A percentile compares a stretch with the other conserved stretches of the same genome.
Conservation (phyloP, 257 asterid species). For the Echites panduratus region DNA sequence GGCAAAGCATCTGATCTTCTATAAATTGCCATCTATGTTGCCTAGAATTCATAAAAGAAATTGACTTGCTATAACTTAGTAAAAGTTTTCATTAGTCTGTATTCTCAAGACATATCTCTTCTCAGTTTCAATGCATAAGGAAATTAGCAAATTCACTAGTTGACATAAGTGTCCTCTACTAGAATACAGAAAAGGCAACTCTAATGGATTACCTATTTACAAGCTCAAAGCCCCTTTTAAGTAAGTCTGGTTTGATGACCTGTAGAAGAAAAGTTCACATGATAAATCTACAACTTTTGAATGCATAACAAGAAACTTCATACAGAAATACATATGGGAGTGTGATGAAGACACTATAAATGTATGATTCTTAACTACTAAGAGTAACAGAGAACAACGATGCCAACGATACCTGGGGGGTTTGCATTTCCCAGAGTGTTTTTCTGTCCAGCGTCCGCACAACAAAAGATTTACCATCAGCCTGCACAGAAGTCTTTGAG, state of each 20-base stretch:
- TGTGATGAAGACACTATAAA: background rate
- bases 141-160: background rate
- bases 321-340: background rate
- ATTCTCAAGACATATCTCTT: background rate
- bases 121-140: background rate
- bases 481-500: constrained; percentile 38
- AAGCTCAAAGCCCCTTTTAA: constrained; percentile 84
- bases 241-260: constrained; percentile 87
- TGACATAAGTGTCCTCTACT: background rate
- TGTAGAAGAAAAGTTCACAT: constrained; percentile 22
- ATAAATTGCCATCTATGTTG: background rate
- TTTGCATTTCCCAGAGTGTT: constrained; percentile 99
- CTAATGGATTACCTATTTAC: constrained; percentile 53
- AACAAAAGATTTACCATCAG: constrained; percentile 71
- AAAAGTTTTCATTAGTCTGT: background rate
- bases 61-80: background rate
- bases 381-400: background rate
- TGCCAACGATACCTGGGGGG: constrained; percentile 70
- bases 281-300: background rate
- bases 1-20: background rate
- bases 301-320: background rate
- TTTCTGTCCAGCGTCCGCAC: constrained; percentile 83
- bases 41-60: background rate
- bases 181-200: background rate
- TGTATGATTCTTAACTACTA: background rate